phyloP scores from a whole-genome alignment of 2,329 filamentous ascomycete genomes.

The Colletotrichum sp. region DNA sequence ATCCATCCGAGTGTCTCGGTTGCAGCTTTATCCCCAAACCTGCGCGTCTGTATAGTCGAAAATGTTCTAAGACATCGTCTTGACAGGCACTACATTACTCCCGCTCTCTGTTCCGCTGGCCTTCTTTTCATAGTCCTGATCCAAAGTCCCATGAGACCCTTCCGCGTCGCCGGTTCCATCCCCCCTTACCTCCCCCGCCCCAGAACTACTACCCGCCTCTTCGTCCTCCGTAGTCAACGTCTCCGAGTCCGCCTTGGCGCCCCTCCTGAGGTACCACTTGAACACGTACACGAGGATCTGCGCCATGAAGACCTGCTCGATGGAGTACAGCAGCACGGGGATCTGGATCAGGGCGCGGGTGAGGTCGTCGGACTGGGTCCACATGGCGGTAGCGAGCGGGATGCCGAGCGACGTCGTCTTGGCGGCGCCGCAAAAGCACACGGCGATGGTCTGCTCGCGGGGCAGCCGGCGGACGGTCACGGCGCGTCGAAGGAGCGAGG shows the following conservation, averaged over 20 bases:
- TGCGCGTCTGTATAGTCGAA: background rate
- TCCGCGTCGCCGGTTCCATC: background rate
- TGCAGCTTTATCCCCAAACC: background rate
- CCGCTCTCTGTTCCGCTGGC: background rate
- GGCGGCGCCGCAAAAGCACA: constrained; percentile 76
- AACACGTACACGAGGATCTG: constrained; percentile 53
- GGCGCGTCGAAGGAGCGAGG: constrained; percentile 30
- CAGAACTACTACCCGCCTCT: background rate
- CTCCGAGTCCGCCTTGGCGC: constrained; percentile 24
- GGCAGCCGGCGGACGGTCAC: constrained; percentile 59
- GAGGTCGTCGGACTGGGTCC: constrained; percentile 57
- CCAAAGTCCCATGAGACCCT: background rate
- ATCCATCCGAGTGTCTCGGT: background rate
- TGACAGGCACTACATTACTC: background rate
- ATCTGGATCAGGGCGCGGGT: constrained; percentile 66
- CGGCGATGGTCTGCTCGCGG: constrained; percentile 68
- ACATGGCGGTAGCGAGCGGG: constrained; percentile 72
- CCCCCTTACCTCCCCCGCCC: background rate
- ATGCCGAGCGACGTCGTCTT: constrained; percentile 77
- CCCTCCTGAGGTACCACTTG: constrained; percentile 45
- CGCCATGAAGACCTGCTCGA: constrained; percentile 59
- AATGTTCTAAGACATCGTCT: background rate
- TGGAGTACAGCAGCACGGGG: constrained; percentile 66
- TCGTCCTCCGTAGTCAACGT: constrained; percentile 22
- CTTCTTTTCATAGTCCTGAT: background rate